A percentile compares a stretch with the other conserved stretches of the same genome.
Conservation (phyloP, 1,284 basidiomycete species). For the Cryptococcus neoformans region DNA sequence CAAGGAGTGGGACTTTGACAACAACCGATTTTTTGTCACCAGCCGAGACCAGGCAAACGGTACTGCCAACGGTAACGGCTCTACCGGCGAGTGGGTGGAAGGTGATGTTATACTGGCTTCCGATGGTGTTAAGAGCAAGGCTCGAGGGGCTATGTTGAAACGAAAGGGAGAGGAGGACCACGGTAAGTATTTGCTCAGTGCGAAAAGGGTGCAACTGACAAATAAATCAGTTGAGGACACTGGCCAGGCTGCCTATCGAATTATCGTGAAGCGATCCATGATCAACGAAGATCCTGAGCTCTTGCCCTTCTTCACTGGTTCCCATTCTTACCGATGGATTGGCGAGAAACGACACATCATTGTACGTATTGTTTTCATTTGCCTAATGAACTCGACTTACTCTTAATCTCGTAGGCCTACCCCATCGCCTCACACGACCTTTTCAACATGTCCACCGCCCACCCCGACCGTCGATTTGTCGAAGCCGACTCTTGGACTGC, state of each 20-base stretch:
- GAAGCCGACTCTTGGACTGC: slow-evolving; percentile 44
- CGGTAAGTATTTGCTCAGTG: slow-evolving; percentile 12
- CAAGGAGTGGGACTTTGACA: slow-evolving; percentile 38
- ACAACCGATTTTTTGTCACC: slow-evolving; percentile 30
- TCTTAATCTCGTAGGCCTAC: slow-evolving; percentile 28
- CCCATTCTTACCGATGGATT: slow-evolving; percentile 46
- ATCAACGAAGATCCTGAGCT: slow-evolving; percentile 47
- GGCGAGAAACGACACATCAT: slow-evolving; percentile 47
- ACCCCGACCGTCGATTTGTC: slow-evolving; percentile 46
- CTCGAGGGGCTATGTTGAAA: slow-evolving; percentile 37
- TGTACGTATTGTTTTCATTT: slow-evolving; percentile 10
- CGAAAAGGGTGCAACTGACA: not conserved
- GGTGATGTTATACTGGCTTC: slow-evolving; percentile 47
- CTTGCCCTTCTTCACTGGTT: slow-evolving; percentile 38
- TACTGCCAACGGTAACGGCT: slow-evolving; percentile 1
- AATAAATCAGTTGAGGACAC: slow-evolving; percentile 37
- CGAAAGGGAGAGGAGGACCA: slow-evolving; percentile 40
- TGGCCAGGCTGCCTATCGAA: slow-evolving; percentile 50
- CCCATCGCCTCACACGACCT: slow-evolving; percentile 40
- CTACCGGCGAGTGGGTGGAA: slow-evolving; percentile 29
- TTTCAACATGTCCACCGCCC: slow-evolving; percentile 48
- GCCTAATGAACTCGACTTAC: too few species aligned
- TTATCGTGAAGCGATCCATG: slow-evolving; percentile 38
- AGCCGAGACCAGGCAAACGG: not conserved
- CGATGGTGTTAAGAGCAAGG: slow-evolving; percentile 45